Conservation (phyloP, 2,329 filamentous ascomycete genomes). For the Alternaria gaisen region DNA sequence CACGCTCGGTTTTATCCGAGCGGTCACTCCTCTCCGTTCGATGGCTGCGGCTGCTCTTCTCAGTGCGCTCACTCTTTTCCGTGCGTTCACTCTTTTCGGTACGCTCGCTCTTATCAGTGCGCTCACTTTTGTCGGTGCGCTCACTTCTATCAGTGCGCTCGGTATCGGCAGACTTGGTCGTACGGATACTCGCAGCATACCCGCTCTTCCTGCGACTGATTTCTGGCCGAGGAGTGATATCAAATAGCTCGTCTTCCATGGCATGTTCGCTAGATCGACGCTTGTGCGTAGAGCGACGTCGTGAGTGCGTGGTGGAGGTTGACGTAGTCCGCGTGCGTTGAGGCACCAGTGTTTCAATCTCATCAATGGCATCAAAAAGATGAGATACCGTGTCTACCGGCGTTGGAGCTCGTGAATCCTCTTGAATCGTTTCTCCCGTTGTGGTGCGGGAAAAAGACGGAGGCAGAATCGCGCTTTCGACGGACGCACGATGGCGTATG, state of each 20-base stretch:
- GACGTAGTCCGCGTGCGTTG: constrained; percentile 34
- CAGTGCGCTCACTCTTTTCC: constrained; percentile 27
- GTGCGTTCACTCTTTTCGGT: constrained; percentile 25
- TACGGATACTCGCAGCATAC: constrained; percentile 39
- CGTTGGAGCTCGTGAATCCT: constrained; percentile 36
- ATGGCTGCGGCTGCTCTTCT: constrained; percentile 16
- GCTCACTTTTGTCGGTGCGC: constrained; percentile 29
- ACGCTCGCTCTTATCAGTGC: constrained; percentile 28
- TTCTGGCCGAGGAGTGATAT: constrained; percentile 29
- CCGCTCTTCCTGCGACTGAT: constrained; percentile 40
- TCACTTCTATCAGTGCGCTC: constrained; percentile 33
- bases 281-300: constrained; percentile 42
- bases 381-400: constrained; percentile 42
- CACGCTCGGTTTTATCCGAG: constrained; percentile 31
- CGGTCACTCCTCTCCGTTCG: constrained; percentile 29
- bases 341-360: constrained; percentile 44
- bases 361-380: constrained; percentile 47
- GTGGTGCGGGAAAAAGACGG: constrained; percentile 24
- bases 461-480: constrained; percentile 37
- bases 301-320: constrained; percentile 32
- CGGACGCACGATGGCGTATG: constrained; percentile 19
- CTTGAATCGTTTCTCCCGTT: constrained; percentile 19
- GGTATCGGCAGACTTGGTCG: constrained; percentile 30
- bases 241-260: constrained; percentile 35
- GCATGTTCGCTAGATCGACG: constrained; percentile 30